These are phyloP conservation scores for Senna siamea DNA, from an alignment of 306 rosid genomes.

Conservation along the genomic window DNA sequence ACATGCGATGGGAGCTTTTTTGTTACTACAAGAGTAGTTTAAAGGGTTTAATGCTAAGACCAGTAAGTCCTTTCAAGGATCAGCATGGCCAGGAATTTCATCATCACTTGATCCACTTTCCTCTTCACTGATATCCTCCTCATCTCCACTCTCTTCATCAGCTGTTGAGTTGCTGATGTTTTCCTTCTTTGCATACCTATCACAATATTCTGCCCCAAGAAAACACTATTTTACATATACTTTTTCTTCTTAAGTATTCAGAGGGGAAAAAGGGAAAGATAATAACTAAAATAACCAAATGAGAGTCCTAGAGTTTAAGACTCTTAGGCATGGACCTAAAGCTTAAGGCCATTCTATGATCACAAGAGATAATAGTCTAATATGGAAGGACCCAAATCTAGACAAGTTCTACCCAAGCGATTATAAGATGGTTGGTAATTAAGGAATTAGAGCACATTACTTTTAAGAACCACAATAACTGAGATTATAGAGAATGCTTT, in stretches of 20 bases:
- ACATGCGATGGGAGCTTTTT: conserved; percentile 26
- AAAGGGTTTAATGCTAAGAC: conserved; percentile 24
- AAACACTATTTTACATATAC: conserved; percentile 20
- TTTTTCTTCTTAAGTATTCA: conserved; percentile 21
- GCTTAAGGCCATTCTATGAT: neutral
- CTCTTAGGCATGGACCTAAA: conserved; percentile 28
- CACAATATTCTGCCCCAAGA: conserved; percentile 78
- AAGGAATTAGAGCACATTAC: neutral
- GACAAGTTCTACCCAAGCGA: conserved; percentile 12
- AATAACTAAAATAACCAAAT: conserved; percentile 22
- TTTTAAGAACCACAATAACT: conserved; percentile 50
- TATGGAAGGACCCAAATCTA: conserved; percentile 14
- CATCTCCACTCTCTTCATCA: conserved; percentile 74
- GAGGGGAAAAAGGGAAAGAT: neutral
- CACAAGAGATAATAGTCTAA: conserved; percentile 15
- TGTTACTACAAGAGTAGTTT: conserved; percentile 31
- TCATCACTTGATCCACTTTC: conserved; percentile 73
- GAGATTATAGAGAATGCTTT: conserved; percentile 27
- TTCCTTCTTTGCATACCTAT: conserved; percentile 81
- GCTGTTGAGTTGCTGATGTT: conserved; percentile 54
- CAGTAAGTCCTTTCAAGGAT: conserved; percentile 53
- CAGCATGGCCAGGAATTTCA: conserved; percentile 84
- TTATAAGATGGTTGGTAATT: conserved; percentile 6
- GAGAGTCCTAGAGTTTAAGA: conserved; percentile 30
- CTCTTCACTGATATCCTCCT: conserved; percentile 70